Evolutionary conservation across 2,329 filamentous ascomycete genomes (phyloP), one percentile per base, ranked within the genome.

Genomic region (Sclerotinia borealis): DNA sequence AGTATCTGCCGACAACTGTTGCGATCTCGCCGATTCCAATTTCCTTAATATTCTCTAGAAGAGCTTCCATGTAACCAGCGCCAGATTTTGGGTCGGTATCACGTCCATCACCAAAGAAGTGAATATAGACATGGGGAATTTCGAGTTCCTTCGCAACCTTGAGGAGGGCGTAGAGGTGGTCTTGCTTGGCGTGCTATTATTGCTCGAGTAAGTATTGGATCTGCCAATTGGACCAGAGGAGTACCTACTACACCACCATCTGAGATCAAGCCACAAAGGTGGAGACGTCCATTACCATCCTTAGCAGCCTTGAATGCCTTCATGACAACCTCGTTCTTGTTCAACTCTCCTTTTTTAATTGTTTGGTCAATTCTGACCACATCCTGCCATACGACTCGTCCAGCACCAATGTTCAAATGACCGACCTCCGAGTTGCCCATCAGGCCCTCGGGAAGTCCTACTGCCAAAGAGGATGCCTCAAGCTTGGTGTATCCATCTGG

Each of bases 371-470:
- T 99, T 73, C 95, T 90, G 69, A 99, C 95, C 68, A 96, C 91
- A 77, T 95, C 93, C 78, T 99, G 95, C 95, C 95, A 99, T 73
- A 99, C 95, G 66, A 99, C 95, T 74, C 95, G 86, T 64, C 95
- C 95, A 65, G 95, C 95, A 73, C 95, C 95, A 76, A 99, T 98
- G 83, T 99, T 99, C 81, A 99, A 79, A 79, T 99, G 95, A 67
- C 95, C 95, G 77, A 99, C 95, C 79, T 99, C 95, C 72, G 91
- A 96, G 83, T 99, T 99, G 69, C 95, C 95, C 95, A 99, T 99
- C 70, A 99, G 83, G 65, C 95, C 95, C 76, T 99, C 93, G 25
- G 95, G 95, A 60, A 99, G 85, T 69, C 95, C 95, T 69, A 99
- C 95, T 51, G 95, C 95, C 65, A 96, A 85, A 49, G 95, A 98